Base-by-base conservation (phyloP, 2,329 filamentous ascomycete genomes). In the Cladosporium sp. region DNA sequence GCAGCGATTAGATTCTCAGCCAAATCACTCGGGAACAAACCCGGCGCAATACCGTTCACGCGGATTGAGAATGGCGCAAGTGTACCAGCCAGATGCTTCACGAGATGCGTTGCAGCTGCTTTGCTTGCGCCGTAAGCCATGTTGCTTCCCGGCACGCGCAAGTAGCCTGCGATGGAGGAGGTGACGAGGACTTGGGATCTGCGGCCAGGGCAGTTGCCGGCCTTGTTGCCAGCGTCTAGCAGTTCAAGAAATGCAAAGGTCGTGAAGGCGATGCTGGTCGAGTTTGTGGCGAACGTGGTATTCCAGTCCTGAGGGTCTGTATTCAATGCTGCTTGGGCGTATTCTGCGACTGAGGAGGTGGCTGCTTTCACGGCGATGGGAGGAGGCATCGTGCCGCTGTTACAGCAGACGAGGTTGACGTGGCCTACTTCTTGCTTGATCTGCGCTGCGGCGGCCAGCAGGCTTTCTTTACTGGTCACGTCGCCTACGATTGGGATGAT, bases 1-100 rank as follows among this genome's bases (percentile, higher is more conserved):
- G 54, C 32, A 1, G 45, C 45, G 35, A 84, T 77, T 58, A 82
- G 73, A 1, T 72, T 70, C 0, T 75, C 77, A 0, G 84, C 78
- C 79, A 88, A 81, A 54, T 88, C 84, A 36, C 80, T 85, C 3
- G 83, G 80, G 66, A 86, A 89, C 35, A 88, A 51, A 1, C 80
- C 80, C 3, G 80, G 80, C 15, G 79, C 75, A 39, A 83, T 68
- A 0, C 75, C 77, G 66, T 83, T 83, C 15, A 77, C 74, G 0
- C 80, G 72, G 44, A 83, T 81, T 15, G 69, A 64, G 52, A 68
- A 76, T 20, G 61, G 72, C 34, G 61, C 78, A 59, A 70, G 64
- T 1, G 65, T 63, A 0, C 76, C 79, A 0, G 77, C 68, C 15
- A 82, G 67, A 57, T 74, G 69, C 68, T 83, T 83, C 32, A 79